A percentile compares a stretch with the other conserved stretches of the same genome.
Evolutionary conservation across 2,329 filamentous ascomycete species (phyloP).

Genomic region (Cadophora sp.): DNA sequence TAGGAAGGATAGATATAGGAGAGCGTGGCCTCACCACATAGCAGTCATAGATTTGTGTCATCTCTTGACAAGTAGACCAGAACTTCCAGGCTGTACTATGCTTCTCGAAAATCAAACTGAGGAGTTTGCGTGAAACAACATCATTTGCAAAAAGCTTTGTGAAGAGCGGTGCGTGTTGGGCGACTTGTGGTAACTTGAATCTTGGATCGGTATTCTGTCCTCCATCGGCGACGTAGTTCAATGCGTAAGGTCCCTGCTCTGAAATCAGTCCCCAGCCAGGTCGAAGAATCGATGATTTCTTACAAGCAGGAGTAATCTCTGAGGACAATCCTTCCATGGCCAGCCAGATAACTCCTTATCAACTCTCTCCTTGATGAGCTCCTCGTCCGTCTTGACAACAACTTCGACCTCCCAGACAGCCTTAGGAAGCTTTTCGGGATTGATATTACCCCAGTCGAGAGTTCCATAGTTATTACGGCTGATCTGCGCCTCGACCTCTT

Average conservation of each 20-base stretch:
- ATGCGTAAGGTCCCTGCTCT: slow-evolving; percentile 16
- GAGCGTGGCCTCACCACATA: slow-evolving; percentile 20
- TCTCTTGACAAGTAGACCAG: slow-evolving; percentile 28
- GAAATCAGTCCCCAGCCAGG: background rate
- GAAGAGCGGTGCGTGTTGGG: slow-evolving; percentile 22
- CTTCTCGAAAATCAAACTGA: slow-evolving; percentile 23
- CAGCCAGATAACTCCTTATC: slow-evolving; percentile 24
- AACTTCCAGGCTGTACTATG: slow-evolving; percentile 30
- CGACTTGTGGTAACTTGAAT: slow-evolving; percentile 15
- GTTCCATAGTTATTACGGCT: background rate
- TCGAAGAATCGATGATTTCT: background rate
- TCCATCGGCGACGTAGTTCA: slow-evolving; percentile 8
- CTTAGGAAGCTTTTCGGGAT: background rate
- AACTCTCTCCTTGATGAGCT: slow-evolving; percentile 25
- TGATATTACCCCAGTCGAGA: background rate
- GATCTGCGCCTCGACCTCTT: background rate
- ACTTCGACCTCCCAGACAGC: slow-evolving; percentile 11
- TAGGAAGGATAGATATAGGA: background rate
- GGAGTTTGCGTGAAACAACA: slow-evolving; percentile 20
- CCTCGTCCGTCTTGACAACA: slow-evolving; percentile 20
- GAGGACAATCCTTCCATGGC: slow-evolving; percentile 29
- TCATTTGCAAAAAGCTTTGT: slow-evolving; percentile 21
- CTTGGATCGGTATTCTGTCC: background rate
- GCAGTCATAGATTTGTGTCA: slow-evolving; percentile 7
- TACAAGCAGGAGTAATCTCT: slow-evolving; percentile 23